Conservation (phyloP, 164 flowering plant genomes). For the Sextonia rubra region DNA sequence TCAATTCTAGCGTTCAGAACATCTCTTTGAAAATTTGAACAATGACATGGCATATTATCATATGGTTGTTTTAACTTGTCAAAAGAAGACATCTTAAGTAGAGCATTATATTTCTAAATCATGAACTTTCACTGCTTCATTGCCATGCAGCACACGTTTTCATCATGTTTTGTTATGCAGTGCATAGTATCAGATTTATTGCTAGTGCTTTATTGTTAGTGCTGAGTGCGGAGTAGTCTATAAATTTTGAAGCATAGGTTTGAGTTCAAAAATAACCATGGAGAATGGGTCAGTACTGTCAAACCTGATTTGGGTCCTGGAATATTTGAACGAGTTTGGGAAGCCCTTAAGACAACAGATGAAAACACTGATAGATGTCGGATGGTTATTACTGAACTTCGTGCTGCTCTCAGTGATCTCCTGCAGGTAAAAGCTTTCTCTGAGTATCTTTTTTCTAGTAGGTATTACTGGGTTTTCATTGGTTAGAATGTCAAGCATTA, state of each 20-base stretch:
- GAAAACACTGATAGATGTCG: conserved; percentile 46
- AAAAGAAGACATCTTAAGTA: not conserved
- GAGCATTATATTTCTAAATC: not conserved
- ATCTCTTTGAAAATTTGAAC: not conserved
- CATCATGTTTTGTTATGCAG: not conserved
- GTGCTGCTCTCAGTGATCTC: conserved; percentile 54
- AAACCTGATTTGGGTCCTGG: conserved; percentile 84
- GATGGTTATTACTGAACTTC: conserved; percentile 46
- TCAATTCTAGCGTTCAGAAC: not conserved
- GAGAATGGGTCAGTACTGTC: conserved; percentile 63
- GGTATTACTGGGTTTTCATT: not conserved
- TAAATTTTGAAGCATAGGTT: conserved; percentile 40
- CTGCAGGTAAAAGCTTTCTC: conserved; percentile 49
- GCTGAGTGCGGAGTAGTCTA: not conserved
- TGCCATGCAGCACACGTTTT: not conserved
- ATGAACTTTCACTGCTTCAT: not conserved
- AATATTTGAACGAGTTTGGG: conserved; percentile 63
- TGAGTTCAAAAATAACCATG: conserved; percentile 89
- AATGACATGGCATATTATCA: not conserved
- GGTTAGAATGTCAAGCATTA: not conserved
- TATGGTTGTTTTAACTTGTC: not conserved
- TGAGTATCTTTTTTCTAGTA: not conserved
- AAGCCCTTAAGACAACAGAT: conserved; percentile 52
- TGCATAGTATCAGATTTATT: not conserved
- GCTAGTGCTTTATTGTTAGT: not conserved